Conservation (phyloP, 2,329 filamentous ascomycete species). For the Dactylonectria macrodidyma region DNA sequence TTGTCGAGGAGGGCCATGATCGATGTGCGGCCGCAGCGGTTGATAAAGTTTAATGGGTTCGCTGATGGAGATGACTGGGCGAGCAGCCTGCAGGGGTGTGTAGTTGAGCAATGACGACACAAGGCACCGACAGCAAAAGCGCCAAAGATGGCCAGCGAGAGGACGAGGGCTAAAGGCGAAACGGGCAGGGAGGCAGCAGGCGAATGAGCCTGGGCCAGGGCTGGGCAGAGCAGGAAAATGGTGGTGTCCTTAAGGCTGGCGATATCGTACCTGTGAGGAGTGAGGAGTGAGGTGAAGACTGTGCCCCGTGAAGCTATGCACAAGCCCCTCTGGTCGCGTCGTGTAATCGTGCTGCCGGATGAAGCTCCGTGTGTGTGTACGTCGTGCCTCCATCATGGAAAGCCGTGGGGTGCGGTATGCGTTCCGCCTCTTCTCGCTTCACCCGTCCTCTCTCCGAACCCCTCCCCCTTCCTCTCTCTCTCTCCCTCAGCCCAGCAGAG, state of each 20-base stretch:
- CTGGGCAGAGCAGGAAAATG: background rate
- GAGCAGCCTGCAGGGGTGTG: constrained; percentile 3
- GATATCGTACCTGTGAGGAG: background rate
- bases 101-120: constrained; percentile 24
- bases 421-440: background rate
- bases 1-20: background rate
- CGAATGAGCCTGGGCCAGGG: constrained; percentile 5
- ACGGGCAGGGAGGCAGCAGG: constrained; percentile 4
- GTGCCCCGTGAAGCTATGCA: background rate
- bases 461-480: background rate
- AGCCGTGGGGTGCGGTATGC: constrained; percentile 10
- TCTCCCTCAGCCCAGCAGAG: constrained; percentile 1
- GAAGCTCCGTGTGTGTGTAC: constrained; percentile 15
- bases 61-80: constrained; percentile 4
- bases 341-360: too few relatives aligned
- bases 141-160: background rate
- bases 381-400: constrained; percentile 25
- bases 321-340: background rate
- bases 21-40: background rate
- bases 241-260: constrained; percentile 10
- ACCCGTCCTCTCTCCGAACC: background rate
- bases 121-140: constrained; percentile 8
- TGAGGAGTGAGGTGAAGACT: too few relatives aligned
- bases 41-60: constrained; percentile 26
- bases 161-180: background rate